These are phyloP conservation scores for Furcasterigmium furcatum DNA, from an alignment of 2,329 filamentous ascomycete species.

Conservation along the genomic window DNA sequence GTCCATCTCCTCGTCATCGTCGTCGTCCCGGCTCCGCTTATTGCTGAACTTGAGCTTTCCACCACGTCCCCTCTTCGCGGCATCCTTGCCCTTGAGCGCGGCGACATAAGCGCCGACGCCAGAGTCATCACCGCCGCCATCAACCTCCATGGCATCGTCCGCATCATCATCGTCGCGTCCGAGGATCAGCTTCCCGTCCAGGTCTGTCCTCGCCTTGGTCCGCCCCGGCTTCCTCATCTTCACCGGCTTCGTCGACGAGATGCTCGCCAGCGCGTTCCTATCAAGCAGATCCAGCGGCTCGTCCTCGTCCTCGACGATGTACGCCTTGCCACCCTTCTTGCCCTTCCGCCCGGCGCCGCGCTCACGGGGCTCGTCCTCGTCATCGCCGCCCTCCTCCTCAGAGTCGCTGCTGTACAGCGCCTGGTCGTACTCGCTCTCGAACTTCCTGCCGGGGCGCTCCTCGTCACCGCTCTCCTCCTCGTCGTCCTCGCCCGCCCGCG, in stretches of 20 bases:
- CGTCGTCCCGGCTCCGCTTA: conserved; percentile 44
- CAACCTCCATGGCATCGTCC: conserved; percentile 60
- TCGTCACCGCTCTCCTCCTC: conserved; percentile 56
- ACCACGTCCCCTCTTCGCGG: conserved; percentile 59
- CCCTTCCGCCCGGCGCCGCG: conserved; percentile 34
- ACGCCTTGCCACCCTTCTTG: conserved; percentile 63
- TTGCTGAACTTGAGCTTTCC: conserved; percentile 73
- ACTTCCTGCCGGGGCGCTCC: conserved; percentile 50
- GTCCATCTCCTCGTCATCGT: conserved; percentile 50
- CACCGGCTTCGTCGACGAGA: conserved; percentile 83
- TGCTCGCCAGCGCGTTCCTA: conserved; percentile 83
- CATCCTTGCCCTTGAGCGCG: conserved; percentile 65
- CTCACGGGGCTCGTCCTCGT: conserved; percentile 32
- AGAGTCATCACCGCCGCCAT: conserved; percentile 48
- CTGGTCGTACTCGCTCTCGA: conserved; percentile 92
- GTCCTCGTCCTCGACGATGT: conserved; percentile 91
- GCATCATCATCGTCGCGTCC: conserved; percentile 53
- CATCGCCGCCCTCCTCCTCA: conserved; percentile 47
- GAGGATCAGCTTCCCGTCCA: conserved; percentile 79
- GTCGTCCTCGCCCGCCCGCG: conserved; percentile 52
- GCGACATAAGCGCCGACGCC: conserved; percentile 69
- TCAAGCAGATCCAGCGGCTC: conserved; percentile 94
- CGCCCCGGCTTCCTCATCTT: conserved; percentile 57
- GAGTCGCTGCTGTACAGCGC: conserved; percentile 85
- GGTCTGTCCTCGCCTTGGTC: conserved; percentile 65